Evolutionary conservation across 2,329 filamentous ascomycete genomes (phyloP).

Genomic region (Sporothrix phasma): DNA sequence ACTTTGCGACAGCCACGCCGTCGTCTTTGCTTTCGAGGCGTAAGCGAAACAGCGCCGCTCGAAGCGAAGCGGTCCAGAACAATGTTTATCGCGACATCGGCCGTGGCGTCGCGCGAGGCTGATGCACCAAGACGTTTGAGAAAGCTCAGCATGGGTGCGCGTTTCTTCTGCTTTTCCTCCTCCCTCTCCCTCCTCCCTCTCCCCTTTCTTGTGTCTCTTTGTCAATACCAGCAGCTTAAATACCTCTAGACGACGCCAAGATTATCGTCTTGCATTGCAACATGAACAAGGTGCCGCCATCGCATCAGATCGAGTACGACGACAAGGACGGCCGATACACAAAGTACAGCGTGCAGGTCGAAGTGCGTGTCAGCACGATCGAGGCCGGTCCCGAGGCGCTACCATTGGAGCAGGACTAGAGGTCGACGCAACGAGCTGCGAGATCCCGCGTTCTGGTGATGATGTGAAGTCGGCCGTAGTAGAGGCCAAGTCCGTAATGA

Average conservation of each 20-base stretch:
- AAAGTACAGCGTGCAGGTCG: conserved; percentile 13
- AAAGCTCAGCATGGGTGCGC: conserved; percentile 16
- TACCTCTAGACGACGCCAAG: conserved; percentile 12
- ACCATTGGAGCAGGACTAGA: not conserved
- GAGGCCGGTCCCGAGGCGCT: conserved; percentile 7
- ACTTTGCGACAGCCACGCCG: conserved; percentile 7
- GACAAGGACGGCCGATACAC: not conserved
- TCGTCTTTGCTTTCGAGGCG: not conserved
- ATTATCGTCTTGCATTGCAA: conserved; percentile 19
- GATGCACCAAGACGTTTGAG: conserved; percentile 17
- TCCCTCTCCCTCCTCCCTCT: not conserved
- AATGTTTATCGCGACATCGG: conserved; percentile 19
- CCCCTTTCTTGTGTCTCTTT: too few species aligned
- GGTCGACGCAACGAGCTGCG: not conserved
- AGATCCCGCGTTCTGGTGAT: not conserved
- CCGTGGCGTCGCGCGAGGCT: conserved; percentile 18
- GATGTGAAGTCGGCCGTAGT: not conserved
- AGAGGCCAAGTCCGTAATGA: not conserved
- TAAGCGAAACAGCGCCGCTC: not conserved
- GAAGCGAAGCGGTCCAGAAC: not conserved
- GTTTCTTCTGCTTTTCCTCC: too few species aligned
- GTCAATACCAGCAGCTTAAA: not conserved
- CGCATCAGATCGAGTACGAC: not conserved
- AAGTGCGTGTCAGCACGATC: conserved; percentile 11
- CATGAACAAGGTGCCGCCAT: conserved; percentile 19